phyloP scores from a whole-genome alignment of 345 rosid species.

The Rhodamnia rubescens region DNA sequence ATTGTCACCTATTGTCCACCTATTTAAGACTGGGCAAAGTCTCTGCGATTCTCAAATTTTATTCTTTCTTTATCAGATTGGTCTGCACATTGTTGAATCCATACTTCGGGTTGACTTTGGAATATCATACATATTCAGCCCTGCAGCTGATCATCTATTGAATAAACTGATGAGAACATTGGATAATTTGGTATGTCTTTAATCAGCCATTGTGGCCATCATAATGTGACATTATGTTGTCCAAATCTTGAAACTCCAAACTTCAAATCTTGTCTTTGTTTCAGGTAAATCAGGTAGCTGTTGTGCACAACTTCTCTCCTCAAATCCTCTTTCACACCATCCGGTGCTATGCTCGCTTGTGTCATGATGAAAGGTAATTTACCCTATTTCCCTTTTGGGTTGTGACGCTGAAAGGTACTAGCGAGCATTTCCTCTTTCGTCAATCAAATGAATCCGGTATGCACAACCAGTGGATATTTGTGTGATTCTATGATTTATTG shows the following conservation, averaged over 20 bases:
- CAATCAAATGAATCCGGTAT: not conserved
- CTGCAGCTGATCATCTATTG: not conserved
- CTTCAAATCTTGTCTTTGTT: not conserved
- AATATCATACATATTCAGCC: not conserved
- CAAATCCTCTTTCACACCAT: conserved; percentile 5
- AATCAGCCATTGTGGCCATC: not conserved
- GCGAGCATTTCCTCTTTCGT: not conserved
- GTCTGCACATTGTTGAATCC: conserved; percentile 6
- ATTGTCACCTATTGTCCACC: not conserved
- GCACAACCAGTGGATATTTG: not conserved
- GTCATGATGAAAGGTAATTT: not conserved
- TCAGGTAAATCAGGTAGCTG: not conserved
- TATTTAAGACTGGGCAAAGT: not conserved
- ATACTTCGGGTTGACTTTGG: not conserved
- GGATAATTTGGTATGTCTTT: not conserved
- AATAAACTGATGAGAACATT: not conserved
- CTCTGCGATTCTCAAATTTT: not conserved
- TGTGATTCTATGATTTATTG: not conserved
- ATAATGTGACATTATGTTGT: not conserved
- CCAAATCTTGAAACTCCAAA: not conserved
- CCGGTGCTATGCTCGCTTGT: conserved; percentile 4
- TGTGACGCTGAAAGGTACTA: not conserved
- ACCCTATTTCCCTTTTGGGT: not conserved
- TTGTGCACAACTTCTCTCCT: not conserved
- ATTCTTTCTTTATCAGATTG: not conserved